A percentile compares a stretch with the other conserved stretches of the same genome.
Conservation (phyloP, 176 grass and related monocot genomes). For the maize (Zea mays) region Zm-B73-REFERENCE-NAM-5.0 NC_050099.1:174335501-174336000, state of each 20-base stretch:
- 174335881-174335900: neutral
- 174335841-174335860: neutral
- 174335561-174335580: conserved; percentile 7
- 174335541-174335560: neutral
- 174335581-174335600: neutral
- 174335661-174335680: too few relatives aligned
- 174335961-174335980: too few relatives aligned
- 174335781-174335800: neutral
- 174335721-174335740: too few relatives aligned
- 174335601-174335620: neutral
- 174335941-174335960: neutral
- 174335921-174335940: neutral
- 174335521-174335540: neutral
- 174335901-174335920: neutral
- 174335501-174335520: neutral
- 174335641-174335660: neutral
- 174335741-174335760: neutral
- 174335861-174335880: conserved; percentile 10
- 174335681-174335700: too few relatives aligned
- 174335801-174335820: neutral
- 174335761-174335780: neutral
- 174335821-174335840: neutral
- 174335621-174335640: neutral
- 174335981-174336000: too few relatives aligned
- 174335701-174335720: too few relatives aligned